These are phyloP conservation scores for Wickerhamomyces hampshirensis DNA, from an alignment of 805 yeast species.

Conservation along the genomic window DNA sequence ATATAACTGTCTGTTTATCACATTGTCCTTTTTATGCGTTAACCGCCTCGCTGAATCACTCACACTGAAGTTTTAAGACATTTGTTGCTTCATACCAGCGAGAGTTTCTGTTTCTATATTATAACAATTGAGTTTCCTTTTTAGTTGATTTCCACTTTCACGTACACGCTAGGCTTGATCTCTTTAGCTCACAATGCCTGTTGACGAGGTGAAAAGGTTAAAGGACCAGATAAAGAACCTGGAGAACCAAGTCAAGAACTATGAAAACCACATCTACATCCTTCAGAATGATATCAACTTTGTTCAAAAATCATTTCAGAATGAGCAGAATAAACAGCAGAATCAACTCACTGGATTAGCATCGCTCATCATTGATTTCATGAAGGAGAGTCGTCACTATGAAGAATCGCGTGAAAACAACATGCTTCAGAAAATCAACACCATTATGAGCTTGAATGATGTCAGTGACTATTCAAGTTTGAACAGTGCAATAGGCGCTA, in stretches of 20 bases:
- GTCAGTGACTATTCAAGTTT: slow-evolving; percentile 15
- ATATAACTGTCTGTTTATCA: too few species aligned
- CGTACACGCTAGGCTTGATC: too few species aligned
- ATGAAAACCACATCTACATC: slow-evolving; percentile 21
- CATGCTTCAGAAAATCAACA: slow-evolving; percentile 20
- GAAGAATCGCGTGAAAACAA: slow-evolving; percentile 21
- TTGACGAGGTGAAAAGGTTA: slow-evolving; percentile 21
- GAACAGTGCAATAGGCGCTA: slow-evolving; percentile 7
- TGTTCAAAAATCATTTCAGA: slow-evolving; percentile 20
- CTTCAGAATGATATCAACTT: slow-evolving; percentile 22
- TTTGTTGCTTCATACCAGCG: too few species aligned
- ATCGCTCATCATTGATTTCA: slow-evolving; percentile 18
- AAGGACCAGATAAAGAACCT: slow-evolving; percentile 22
- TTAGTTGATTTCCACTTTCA: too few species aligned
- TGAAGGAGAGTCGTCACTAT: slow-evolving; percentile 22
- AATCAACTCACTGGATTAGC: slow-evolving; percentile 21
- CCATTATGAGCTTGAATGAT: slow-evolving; percentile 16
- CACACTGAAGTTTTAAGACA: too few species aligned
- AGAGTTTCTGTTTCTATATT: too few species aligned
- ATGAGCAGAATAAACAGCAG: slow-evolving; percentile 23
- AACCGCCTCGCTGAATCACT: too few species aligned
- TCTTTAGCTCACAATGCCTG: too few species aligned
- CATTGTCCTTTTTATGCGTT: too few species aligned
- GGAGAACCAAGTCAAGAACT: slow-evolving; percentile 20
- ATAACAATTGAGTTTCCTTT: too few species aligned